Percentiles rank a stretch among this genome's conserved stretches.
phyloP scores from a whole-genome alignment of 352 stramenopile species.

The Phytophthora cactorum region DNA sequence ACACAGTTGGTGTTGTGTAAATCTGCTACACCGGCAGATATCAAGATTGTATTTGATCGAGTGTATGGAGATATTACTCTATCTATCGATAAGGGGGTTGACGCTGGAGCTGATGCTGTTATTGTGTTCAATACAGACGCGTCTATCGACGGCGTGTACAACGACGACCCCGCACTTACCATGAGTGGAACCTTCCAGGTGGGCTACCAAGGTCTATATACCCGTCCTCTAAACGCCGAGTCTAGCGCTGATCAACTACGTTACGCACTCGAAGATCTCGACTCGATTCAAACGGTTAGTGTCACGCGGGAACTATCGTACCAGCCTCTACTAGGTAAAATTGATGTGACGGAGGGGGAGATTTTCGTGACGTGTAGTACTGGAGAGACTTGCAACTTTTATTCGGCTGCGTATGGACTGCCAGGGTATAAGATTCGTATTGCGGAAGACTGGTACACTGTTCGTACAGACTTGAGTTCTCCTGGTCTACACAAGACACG shows the following conservation, averaged over 20 bases:
- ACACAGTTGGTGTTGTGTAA: constrained; percentile 53
- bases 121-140: constrained; percentile 27
- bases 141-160: constrained; percentile 70
- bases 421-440: constrained; percentile 65
- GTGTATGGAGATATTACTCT: constrained; percentile 62
- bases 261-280: constrained; percentile 70
- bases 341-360: constrained; percentile 63
- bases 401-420: constrained; percentile 57
- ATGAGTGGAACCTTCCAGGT: constrained; percentile 88
- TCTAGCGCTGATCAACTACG: constrained; percentile 69
- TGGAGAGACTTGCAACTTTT: constrained; percentile 60
- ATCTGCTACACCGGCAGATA: constrained; percentile 22
- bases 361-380: constrained; percentile 67
- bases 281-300: constrained; percentile 57
- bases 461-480: constrained; percentile 54
- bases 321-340: constrained; percentile 47
- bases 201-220: constrained; percentile 67
- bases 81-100: constrained; percentile 23
- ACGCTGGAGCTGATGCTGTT: constrained; percentile 18
- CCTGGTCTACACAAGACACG: constrained; percentile 42
- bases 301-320: constrained; percentile 57
- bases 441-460: constrained; percentile 71
- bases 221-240: constrained; percentile 68
- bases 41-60: constrained; percentile 71
- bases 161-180: constrained; percentile 39